Percentiles rank a stretch among this genome's conserved stretches.
These are phyloP conservation scores for Amanita polypyramis DNA, from an alignment of 768 basidiomycete genomes.

Conservation along the genomic window DNA sequence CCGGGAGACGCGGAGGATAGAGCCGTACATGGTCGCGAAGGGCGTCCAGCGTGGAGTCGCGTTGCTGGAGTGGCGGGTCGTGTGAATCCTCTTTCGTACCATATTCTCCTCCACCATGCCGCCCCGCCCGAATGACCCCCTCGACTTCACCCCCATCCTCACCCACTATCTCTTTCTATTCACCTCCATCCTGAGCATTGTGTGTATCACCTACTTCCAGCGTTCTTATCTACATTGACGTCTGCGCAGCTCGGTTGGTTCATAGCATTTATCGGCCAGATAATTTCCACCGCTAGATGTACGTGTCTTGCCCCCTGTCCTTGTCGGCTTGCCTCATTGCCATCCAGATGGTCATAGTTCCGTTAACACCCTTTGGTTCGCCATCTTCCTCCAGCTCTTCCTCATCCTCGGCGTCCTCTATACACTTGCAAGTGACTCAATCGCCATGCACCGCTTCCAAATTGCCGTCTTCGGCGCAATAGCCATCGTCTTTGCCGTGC, in stretches of 20 bases:
- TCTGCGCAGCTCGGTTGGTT: conserved; percentile 55
- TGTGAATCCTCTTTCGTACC: conserved; percentile 2
- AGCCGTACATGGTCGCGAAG: conserved; percentile 26
- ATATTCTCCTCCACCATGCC: conserved; percentile 26
- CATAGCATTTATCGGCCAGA: conserved; percentile 68
- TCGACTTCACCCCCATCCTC: conserved; percentile 82
- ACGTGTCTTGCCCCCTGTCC: conserved; percentile 11
- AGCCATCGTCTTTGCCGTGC: conserved; percentile 79
- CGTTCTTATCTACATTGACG: conserved; percentile 8
- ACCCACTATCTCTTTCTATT: conserved; percentile 89
- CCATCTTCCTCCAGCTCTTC: conserved; percentile 66
- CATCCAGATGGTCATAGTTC: conserved; percentile 27
- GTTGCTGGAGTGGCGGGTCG: conserved; percentile 20
- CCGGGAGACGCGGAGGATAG: conserved; percentile 23
- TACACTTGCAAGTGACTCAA: conserved; percentile 77
- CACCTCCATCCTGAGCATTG: conserved; percentile 73
- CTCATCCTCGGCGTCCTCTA: conserved; percentile 64
- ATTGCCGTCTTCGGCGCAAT: conserved; percentile 84
- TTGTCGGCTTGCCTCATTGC: neutral
- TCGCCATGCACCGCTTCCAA: conserved; percentile 88
- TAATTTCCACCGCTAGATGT: conserved; percentile 50
- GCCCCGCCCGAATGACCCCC: conserved; percentile 50
- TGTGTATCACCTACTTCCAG: conserved; percentile 28
- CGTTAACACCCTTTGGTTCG: conserved; percentile 73
- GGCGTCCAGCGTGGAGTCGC: conserved; percentile 26